Evolutionary conservation across 2,329 filamentous ascomycete genomes (phyloP), one percentile per base, ranked within the genome.

Genomic region (Beauveria sp.): DNA sequence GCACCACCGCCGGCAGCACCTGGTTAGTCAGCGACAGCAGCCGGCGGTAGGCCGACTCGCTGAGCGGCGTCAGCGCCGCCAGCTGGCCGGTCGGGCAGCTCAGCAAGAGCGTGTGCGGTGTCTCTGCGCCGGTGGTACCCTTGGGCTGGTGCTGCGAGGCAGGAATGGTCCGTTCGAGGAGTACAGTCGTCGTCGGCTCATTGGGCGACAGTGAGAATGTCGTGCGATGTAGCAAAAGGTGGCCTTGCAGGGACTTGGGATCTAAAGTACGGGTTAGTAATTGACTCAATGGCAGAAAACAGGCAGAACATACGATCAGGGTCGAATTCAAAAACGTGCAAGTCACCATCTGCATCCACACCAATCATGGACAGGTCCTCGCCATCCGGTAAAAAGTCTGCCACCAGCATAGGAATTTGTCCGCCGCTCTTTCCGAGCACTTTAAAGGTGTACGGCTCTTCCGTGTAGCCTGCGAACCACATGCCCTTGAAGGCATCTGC

Each of bases 381-480:
- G 8, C 90, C 90, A 68, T 93, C 88, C 0, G 95, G 95, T 8
- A 99, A 77, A 69, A 99, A 93, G 63, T 98, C 93, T 1, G 90
- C 91, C 6, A 88, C 84, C 40, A 96, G 75, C 22, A 96, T 85
- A 69, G 95, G 90, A 68, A 97, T 79, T 49, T 84, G 85, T 22
- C 89, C 88, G 45, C 88, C 83, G 68, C 89, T 91, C 75, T 97
- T 97, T 48, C 93, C 92, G 66, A 98, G 92, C 3, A 97, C 82
- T 65, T 92, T 89, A 86, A 99, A 92, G 67, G 90, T 93, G 73
- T 98, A 99, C 1, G 95, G 95, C 70, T 98, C 95, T 76, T 99
- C 93, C 9, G 90, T 95, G 71, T 97, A 99, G 0, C 95, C 95
- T 0, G 91, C 90, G 67, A 99, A 96, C 92, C 95, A 98, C 2